phyloP scores from a whole-genome alignment of 176 grass and related monocot genomes.

The Avena insularis region DNA sequence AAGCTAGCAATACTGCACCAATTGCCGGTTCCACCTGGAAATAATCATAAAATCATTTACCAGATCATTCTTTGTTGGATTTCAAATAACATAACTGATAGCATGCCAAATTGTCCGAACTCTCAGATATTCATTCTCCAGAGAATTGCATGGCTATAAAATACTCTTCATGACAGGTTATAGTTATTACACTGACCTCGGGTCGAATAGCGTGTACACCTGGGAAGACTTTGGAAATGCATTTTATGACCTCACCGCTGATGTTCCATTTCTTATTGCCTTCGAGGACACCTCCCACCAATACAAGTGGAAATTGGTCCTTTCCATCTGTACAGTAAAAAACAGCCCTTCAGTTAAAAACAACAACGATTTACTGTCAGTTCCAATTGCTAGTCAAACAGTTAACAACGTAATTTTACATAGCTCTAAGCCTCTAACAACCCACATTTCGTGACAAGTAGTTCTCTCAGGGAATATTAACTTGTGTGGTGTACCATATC shows the following conservation, averaged over 20 bases:
- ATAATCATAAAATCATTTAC: background rate
- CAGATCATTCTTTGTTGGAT: background rate
- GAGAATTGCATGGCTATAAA: slow-evolving; percentile 28
- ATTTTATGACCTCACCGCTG: slow-evolving; percentile 76
- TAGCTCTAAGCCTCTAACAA: slow-evolving; percentile 17
- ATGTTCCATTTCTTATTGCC: slow-evolving; percentile 94
- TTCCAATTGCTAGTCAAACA: slow-evolving; percentile 2
- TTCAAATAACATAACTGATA: slow-evolving; percentile 18
- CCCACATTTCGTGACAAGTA: background rate
- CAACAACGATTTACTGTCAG: slow-evolving; percentile 9
- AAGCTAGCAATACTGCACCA: slow-evolving; percentile 85
- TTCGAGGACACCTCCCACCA: slow-evolving; percentile 96
- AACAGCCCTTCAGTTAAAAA: background rate
- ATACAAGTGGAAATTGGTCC: slow-evolving; percentile 84
- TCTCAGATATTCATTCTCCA: background rate
- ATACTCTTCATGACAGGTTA: slow-evolving; percentile 3
- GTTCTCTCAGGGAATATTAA: background rate
- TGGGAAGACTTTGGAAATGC: slow-evolving; percentile 80
- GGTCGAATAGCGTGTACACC: slow-evolving; percentile 76
- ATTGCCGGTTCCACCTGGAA: slow-evolving; percentile 89
- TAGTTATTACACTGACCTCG: slow-evolving; percentile 56
- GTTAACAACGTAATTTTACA: slow-evolving; percentile 16
- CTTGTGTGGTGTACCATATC: background rate
- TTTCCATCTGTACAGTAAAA: slow-evolving; percentile 81
- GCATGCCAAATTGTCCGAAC: background rate